These are phyloP conservation scores for Astragalus glycyphyllos DNA, from an alignment of 306 rosid species.

Conservation along the genomic window DNA sequence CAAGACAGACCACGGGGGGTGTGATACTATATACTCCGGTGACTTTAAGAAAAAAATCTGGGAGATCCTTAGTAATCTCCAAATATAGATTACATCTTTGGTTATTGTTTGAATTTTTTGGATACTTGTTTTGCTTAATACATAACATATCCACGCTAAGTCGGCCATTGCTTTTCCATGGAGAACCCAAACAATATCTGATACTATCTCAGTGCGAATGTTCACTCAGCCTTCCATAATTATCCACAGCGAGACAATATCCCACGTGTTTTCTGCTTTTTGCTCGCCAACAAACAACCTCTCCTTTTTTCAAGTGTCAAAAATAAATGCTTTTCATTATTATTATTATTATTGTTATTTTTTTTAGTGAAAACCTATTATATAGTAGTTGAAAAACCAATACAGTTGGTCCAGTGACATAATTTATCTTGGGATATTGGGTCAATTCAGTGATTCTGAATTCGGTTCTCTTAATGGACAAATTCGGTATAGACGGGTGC, in stretches of 20 bases:
- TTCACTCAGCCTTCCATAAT: slow-evolving; percentile 6
- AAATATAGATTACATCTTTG: slow-evolving; percentile 40
- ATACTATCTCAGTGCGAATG: slow-evolving; percentile 17
- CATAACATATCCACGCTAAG: slow-evolving; percentile 37
- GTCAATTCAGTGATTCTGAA: too few relatives aligned
- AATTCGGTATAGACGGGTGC: too few relatives aligned
- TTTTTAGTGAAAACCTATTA: too few relatives aligned
- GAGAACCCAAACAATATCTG: slow-evolving; percentile 14
- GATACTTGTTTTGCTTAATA: slow-evolving; percentile 43
- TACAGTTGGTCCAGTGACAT: too few relatives aligned
- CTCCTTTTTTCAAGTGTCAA: too few relatives aligned
- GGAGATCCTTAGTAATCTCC: slow-evolving; percentile 56
- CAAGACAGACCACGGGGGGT: slow-evolving; percentile 44
- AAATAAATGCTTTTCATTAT: too few relatives aligned
- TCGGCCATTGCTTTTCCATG: background rate
- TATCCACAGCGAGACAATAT: slow-evolving; percentile 24
- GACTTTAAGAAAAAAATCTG: slow-evolving; percentile 55
- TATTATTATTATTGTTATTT: too few relatives aligned
- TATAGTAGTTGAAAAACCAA: too few relatives aligned
- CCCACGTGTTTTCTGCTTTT: slow-evolving; percentile 37
- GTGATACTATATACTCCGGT: slow-evolving; percentile 47
- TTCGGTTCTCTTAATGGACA: too few relatives aligned
- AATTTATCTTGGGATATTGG: too few relatives aligned
- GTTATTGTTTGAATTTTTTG: slow-evolving; percentile 29
- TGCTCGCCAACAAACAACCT: background rate